Evolutionary conservation across 1,284 basidiomycete genomes (phyloP).

Genomic region (Ganoderma multipileum): DNA sequence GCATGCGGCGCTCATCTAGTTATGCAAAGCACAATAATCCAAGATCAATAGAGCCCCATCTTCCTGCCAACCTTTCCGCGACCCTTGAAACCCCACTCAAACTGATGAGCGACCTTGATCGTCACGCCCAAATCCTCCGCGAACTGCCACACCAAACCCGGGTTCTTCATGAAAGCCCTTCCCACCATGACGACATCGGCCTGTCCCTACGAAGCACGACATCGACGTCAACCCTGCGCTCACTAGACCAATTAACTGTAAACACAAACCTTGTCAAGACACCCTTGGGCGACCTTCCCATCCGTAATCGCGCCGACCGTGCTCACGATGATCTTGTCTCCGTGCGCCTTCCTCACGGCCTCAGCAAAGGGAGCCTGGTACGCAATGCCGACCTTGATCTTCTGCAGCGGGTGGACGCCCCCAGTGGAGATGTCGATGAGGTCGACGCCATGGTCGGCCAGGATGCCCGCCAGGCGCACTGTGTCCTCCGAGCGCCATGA

Average conservation of each 20-base stretch:
- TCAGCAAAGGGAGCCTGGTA: slow-evolving; percentile 60
- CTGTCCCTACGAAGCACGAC: slow-evolving; percentile 38
- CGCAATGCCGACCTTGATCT: slow-evolving; percentile 41
- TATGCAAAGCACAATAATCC: too few relatives aligned
- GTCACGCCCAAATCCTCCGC: slow-evolving; percentile 58
- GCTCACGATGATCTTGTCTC: slow-evolving; percentile 52
- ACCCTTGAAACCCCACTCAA: slow-evolving; percentile 55
- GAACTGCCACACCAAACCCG: slow-evolving; percentile 56
- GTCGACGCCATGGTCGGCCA: slow-evolving; percentile 64
- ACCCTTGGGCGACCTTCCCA: slow-evolving; percentile 65
- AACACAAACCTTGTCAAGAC: slow-evolving; percentile 50
- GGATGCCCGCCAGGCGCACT: slow-evolving; percentile 52
- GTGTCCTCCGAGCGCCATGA: slow-evolving; percentile 65
- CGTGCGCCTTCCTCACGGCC: slow-evolving; percentile 53
- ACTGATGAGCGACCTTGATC: slow-evolving; percentile 54
- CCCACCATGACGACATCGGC: slow-evolving; percentile 57
- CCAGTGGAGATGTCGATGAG: slow-evolving; percentile 63
- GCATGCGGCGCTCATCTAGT: too few relatives aligned
- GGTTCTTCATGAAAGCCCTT: slow-evolving; percentile 64
- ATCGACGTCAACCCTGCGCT: not conserved
- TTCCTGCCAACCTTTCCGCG: slow-evolving; percentile 29
- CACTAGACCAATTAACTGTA: not conserved
- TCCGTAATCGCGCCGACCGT: slow-evolving; percentile 70
- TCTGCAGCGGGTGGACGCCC: slow-evolving; percentile 50
- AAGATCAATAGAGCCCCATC: too few relatives aligned